These are phyloP conservation scores for Scheffersomyces lignosus DNA, from an alignment of 805 yeast genomes.

Conservation along the genomic window DNA sequence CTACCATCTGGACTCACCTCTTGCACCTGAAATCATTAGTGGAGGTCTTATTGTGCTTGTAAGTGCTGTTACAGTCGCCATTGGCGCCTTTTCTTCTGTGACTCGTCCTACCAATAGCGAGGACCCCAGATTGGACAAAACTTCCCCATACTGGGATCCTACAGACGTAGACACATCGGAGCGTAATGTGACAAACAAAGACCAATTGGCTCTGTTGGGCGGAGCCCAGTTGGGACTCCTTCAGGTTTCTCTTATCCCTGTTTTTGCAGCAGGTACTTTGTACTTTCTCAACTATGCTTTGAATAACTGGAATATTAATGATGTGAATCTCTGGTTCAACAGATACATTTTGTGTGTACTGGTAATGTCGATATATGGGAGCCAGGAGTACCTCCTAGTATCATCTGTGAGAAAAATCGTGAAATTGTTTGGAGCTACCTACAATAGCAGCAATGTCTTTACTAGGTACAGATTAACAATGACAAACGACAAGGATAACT, in stretches of 20 bases:
- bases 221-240: conserved; percentile 8
- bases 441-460: conserved; percentile 2
- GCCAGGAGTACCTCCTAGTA: conserved; percentile 26
- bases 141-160: conserved; percentile 17
- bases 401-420: conserved; percentile 24
- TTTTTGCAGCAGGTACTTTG: conserved; percentile 42
- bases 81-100: conserved; percentile 21
- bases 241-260: conserved; percentile 44
- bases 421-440: conserved; percentile 17
- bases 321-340: conserved; percentile 31
- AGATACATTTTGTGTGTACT: conserved; percentile 35
- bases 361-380: conserved; percentile 28
- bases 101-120: conserved; percentile 23
- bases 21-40: neutral
- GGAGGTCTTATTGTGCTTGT: neutral
- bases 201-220: conserved; percentile 6
- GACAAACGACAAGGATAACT: conserved; percentile 33
- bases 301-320: conserved; percentile 28
- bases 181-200: conserved; percentile 6
- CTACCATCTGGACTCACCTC: neutral
- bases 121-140: conserved; percentile 18
- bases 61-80: neutral
- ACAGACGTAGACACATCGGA: conserved; percentile 22
- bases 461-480: conserved; percentile 43
- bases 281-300: conserved; percentile 37